phyloP scores from a whole-genome alignment of 768 basidiomycete species.

The Amanita inopinata region DNA sequence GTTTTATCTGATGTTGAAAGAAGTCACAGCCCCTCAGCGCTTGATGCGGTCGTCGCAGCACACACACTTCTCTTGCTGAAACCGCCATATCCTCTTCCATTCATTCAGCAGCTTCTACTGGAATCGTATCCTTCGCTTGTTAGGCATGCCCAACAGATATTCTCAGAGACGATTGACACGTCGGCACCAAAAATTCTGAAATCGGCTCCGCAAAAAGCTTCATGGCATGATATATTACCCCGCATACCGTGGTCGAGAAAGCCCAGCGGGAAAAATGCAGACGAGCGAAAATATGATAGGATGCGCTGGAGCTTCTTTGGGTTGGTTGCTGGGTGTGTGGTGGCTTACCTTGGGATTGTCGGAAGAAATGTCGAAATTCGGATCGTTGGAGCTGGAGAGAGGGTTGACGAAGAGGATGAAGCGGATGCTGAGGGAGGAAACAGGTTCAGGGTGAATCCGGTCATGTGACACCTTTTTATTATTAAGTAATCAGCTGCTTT shows the following conservation, averaged over 20 bases:
- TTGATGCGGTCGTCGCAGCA: constrained; percentile 61
- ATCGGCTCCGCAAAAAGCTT: background rate
- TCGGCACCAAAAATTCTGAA: background rate
- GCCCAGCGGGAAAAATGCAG: constrained; percentile 20
- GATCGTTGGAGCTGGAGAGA: constrained; percentile 8
- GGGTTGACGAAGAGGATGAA: constrained; percentile 6
- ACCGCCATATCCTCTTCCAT: constrained; percentile 52
- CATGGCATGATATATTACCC: constrained; percentile 28
- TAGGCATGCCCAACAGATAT: constrained; percentile 47
- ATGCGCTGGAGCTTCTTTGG: constrained; percentile 48
- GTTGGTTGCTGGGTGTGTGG: constrained; percentile 32
- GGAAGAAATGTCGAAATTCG: constrained; percentile 9
- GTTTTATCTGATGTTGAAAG: constrained; percentile 5
- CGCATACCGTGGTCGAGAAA: constrained; percentile 17
- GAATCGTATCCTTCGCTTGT: constrained; percentile 49
- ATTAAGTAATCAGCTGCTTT: background rate
- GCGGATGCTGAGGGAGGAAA: constrained; percentile 11
- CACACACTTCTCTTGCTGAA: constrained; percentile 52
- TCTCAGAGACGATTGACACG: constrained; percentile 9
- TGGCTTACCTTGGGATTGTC: constrained; percentile 26
- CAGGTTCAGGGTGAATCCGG: background rate
- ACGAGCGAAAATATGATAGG: constrained; percentile 37
- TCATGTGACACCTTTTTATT: constrained; percentile 10
- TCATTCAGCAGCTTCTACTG: constrained; percentile 42
- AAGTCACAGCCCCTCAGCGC: constrained; percentile 40